A percentile compares a stretch with the other conserved stretches of the same genome.
Conservation (phyloP, 2,329 filamentous ascomycete genomes). For the Aspergillus texensis region DNA sequence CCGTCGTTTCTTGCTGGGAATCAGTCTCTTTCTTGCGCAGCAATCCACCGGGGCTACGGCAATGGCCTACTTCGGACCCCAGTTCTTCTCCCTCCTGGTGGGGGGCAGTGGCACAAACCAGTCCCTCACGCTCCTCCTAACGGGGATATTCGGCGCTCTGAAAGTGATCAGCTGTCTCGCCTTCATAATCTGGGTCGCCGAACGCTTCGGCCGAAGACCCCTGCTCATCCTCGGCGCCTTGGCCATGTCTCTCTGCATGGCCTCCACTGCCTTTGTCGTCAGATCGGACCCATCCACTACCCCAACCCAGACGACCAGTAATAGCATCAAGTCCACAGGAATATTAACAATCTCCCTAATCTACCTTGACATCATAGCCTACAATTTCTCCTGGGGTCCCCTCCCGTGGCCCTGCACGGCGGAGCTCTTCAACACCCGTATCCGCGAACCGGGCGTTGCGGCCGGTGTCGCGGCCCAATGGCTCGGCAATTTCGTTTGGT, state of each 20-base stretch:
- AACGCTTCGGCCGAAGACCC: slow-evolving; percentile 54
- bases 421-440: slow-evolving; percentile 43
- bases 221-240: slow-evolving; percentile 54
- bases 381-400: slow-evolving; percentile 47
- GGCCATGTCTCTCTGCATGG: slow-evolving; percentile 49
- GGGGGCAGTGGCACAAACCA: slow-evolving; percentile 38
- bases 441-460: slow-evolving; percentile 44
- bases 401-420: slow-evolving; percentile 43
- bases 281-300: slow-evolving; percentile 43
- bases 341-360: slow-evolving; percentile 58
- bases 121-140: slow-evolving; percentile 52
- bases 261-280: slow-evolving; percentile 51
- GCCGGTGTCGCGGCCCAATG: slow-evolving; percentile 44
- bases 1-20: slow-evolving; percentile 47
- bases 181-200: slow-evolving; percentile 58
- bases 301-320: slow-evolving; percentile 8
- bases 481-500: slow-evolving; percentile 47
- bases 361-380: slow-evolving; percentile 56
- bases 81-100: slow-evolving; percentile 57
- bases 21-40: slow-evolving; percentile 54
- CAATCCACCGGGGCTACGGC: slow-evolving; percentile 59
- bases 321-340: slow-evolving; percentile 44
- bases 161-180: slow-evolving; percentile 55
- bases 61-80: slow-evolving; percentile 58
- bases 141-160: slow-evolving; percentile 57